Conservation (phyloP, 1,284 basidiomycete genomes). For the Microbotryum intermedium region DNA sequence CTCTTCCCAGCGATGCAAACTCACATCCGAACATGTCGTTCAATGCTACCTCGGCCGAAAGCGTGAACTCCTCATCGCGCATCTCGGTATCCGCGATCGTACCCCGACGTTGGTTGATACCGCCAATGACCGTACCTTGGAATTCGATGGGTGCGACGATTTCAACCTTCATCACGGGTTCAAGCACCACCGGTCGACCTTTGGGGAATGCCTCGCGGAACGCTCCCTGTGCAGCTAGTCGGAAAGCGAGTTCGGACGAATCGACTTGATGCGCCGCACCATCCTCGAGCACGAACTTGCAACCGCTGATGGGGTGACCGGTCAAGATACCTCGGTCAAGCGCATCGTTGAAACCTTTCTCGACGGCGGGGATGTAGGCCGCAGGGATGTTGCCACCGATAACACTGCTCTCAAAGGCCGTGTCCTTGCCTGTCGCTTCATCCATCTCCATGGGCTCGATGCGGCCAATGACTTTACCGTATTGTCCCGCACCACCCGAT, state of each 20-base stretch:
- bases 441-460: conserved; percentile 85
- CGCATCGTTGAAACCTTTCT: conserved; percentile 95
- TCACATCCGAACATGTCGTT: conserved; percentile 95
- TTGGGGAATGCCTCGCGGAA: conserved; percentile 83
- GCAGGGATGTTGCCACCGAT: conserved; percentile 88
- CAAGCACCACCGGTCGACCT: conserved; percentile 73
- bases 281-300: conserved; percentile 82
- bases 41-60: conserved; percentile 81
- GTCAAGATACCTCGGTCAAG: conserved; percentile 83
- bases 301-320: conserved; percentile 80
- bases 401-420: conserved; percentile 77
- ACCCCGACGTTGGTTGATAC: conserved; percentile 84
- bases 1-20: background rate
- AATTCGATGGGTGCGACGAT: conserved; percentile 94
- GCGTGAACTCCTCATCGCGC: conserved; percentile 92
- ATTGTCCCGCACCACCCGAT: conserved; percentile 94
- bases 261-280: conserved; percentile 92
- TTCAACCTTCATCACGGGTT: conserved; percentile 98
- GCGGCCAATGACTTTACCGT: conserved; percentile 81
- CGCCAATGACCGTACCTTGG: conserved; percentile 88
- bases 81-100: conserved; percentile 95
- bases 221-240: conserved; percentile 78
- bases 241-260: conserved; percentile 94
- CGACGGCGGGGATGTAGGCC: conserved; percentile 87
- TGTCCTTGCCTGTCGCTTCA: conserved; percentile 72